A percentile compares a stretch with the other conserved stretches of the same genome.
Evolutionary conservation across 2,329 filamentous ascomycete species (phyloP).

Genomic region (Xylariales sp.): DNA sequence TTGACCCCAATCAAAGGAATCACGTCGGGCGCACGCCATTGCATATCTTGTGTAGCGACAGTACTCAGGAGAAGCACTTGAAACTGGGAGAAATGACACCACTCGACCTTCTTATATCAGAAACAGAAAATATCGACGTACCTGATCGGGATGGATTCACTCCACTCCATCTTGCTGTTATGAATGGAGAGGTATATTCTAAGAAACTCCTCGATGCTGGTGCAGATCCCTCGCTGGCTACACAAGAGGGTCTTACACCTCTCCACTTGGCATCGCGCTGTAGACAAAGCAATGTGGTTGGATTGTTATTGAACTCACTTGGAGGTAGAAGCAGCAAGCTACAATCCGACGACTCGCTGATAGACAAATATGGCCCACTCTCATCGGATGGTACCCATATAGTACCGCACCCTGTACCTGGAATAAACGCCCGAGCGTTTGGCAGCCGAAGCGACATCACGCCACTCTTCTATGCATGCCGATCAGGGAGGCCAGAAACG

Average conservation of each 20-base stretch:
- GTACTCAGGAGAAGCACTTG: no score
- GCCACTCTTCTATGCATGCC: not conserved
- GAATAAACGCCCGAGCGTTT: no score
- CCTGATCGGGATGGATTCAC: slow-evolving; percentile 12
- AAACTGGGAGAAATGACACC: not conserved
- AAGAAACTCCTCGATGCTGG: slow-evolving; percentile 28
- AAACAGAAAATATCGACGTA: slow-evolving; percentile 3
- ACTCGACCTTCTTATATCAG: not conserved
- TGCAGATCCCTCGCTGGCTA: slow-evolving; percentile 25
- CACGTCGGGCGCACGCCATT: not conserved
- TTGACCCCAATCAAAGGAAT: not conserved
- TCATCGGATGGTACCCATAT: no score
- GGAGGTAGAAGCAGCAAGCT: no score
- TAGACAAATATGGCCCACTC: no score
- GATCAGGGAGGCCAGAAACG: not conserved
- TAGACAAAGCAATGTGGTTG: slow-evolving; percentile 28
- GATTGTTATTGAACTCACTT: slow-evolving; percentile 17
- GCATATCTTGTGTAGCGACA: not conserved
- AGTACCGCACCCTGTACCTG: no score
- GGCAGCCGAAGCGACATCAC: no score
- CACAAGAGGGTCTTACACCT: slow-evolving; percentile 28
- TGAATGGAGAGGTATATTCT: slow-evolving; percentile 14
- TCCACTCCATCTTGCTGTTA: slow-evolving; percentile 19
- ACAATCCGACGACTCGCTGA: no score
- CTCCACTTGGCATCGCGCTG: slow-evolving; percentile 34